Evolutionary conservation across 83 land plant genomes (phyloP), one percentile per base, ranked within the genome.

Genomic region (Picea engelmannii): DNA sequence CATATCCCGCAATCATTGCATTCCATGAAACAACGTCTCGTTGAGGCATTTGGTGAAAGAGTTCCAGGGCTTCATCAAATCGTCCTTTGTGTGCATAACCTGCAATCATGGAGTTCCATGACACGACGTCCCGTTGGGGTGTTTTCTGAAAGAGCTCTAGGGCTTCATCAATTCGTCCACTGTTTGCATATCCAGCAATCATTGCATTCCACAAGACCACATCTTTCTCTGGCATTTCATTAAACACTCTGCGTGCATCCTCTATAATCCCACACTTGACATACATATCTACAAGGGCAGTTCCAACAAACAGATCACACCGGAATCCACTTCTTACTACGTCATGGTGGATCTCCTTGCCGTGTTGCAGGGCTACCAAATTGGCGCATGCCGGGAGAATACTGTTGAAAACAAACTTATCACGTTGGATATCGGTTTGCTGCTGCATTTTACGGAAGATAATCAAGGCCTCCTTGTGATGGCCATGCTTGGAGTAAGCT

Each of bases 1-100:
- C 59, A 24, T 76, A 76, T 25, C 78, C 78, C 49, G 27, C 25
- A 21, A 76, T 76, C 78, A 76, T 76, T 2, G 78, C 78, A 58
- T 76, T 76, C 75, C 78, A 76, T 10, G 78, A 44, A n/a, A 76
- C 78, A 21, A 55, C 38, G 23, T 76, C 49, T 76, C 62, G 10
- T 52, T 76, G 44, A 55, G 62, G 55, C 16, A 76, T n/a, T 25
- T 55, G 49, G 12, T 76, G 25, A 55, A 76, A 76, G 1, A 76
- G 16, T 15, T 4, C 25, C 18, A 25, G 4, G 9, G 78, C 78
- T n/a, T 76, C 62, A 12, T 55, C 78, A 31, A 71, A 55, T 55
- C 15, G 59, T 3, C 66, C 66, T 20, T 63, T 63, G 10, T 63
- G 66, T 7, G 24, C 66, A 63, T 63, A 63, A n/a, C 66, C 66